Base-by-base conservation (phyloP, 805 yeast genomes). In the Maudiozyma pseudohumilis region DNA sequence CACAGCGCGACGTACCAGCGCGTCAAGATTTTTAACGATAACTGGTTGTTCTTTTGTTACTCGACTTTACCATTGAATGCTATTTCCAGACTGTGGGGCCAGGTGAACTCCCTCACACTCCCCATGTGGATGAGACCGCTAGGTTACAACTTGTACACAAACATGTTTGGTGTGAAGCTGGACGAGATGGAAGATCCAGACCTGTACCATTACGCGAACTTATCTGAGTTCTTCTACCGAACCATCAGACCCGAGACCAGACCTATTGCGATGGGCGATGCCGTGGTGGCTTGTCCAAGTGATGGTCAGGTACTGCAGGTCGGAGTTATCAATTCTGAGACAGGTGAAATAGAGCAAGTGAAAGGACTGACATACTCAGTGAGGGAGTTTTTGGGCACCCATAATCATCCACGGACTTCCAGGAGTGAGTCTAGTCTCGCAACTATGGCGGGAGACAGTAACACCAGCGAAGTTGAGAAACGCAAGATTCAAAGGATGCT, bases 301-400 rank as follows among this genome's bases (percentile, higher is more conserved):
- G 99, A 92, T 61, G 99, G 99, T 17, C 79, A 74, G 46, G 80
- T 92, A 13, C 65, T 92, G 41, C 88, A 85, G 50, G 72, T 85
- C 41, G 99, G 99, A 18, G 66, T 74, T 22, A 75, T 84, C 28
- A 66, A 68, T 36, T 50, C 60, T 4, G 76, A 75, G 37, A 72
- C 80, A 48, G 95, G 95, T 24, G 84, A 82, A 47, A 86, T 92
- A 42, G 97, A 92, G 59, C 97, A 89, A 60, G 97, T 92, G 29
- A 92, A 92, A 63, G 98, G 98, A 6, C 75, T 92, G 75, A 85
- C 94, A 1, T 92, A 92, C 59, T 79, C 94, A 2, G 71, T 92
- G 12, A 89, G 84, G 47, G 88, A 94, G 8, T 72, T 92, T 38
- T 68, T 92, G 32, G 99, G 99, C 4, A 69, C 61, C 6, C 61